phyloP scores from a whole-genome alignment of 345 rosid genomes.

The Ailanthus altissimus region DNA sequence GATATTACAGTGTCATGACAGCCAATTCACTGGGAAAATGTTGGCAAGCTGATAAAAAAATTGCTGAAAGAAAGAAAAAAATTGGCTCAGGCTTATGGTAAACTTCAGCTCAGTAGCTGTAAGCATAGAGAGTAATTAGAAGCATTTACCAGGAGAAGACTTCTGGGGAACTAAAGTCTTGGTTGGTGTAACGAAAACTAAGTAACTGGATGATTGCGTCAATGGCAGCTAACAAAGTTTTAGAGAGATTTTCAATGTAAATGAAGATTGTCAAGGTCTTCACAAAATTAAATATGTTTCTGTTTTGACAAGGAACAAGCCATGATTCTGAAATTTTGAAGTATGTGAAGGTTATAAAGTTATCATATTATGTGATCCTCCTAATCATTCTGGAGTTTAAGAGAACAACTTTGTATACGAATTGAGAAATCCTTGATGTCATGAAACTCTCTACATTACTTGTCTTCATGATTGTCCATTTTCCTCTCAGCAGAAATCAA shows the following conservation, averaged over 20 bases:
- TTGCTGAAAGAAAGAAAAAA: neutral
- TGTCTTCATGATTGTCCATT: no score
- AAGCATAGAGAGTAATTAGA: neutral
- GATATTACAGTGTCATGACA: neutral
- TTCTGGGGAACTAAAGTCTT: neutral
- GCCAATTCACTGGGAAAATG: no score
- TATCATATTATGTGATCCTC: neutral
- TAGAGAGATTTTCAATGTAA: neutral
- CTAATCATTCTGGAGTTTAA: neutral
- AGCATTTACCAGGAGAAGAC: neutral
- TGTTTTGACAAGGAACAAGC: neutral
- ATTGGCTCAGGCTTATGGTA: neutral
- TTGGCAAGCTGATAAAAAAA: neutral
- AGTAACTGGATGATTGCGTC: neutral
- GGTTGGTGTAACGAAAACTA: neutral
- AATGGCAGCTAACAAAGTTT: neutral
- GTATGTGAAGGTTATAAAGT: neutral
- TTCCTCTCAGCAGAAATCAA: neutral
- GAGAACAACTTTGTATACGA: neutral
- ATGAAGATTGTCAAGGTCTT: neutral
- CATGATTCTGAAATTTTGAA: neutral
- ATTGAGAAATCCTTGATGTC: slow-evolving; percentile 1
- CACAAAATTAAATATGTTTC: neutral
- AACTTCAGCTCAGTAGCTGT: neutral
- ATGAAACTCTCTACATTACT: neutral